phyloP scores from a whole-genome alignment of 176 grass and related monocot genomes.

The Oryza australiensis region DNA sequence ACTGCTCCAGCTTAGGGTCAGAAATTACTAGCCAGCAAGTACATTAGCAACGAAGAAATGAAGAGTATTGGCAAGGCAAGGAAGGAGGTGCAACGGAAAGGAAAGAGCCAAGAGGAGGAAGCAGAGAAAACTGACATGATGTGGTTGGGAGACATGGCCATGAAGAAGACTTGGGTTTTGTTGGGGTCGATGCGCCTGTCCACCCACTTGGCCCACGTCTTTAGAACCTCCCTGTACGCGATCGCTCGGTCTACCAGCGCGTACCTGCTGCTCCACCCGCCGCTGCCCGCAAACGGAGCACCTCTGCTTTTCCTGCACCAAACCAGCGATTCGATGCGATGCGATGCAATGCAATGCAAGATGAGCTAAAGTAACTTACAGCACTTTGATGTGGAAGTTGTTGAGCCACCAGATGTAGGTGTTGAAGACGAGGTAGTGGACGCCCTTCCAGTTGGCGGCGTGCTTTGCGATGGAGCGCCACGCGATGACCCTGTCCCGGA shows the following conservation, averaged over 20 bases:
- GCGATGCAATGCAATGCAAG: no score
- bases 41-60: background rate
- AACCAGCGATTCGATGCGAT: no score
- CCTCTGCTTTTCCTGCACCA: slow-evolving; percentile 26
- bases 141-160: slow-evolving; percentile 92
- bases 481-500: slow-evolving; percentile 50
- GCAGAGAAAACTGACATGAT: background rate
- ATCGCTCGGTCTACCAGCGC: slow-evolving; percentile 64
- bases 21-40: background rate
- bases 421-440: slow-evolving; percentile 67
- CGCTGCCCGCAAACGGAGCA: slow-evolving; percentile 17
- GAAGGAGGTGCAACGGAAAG: background rate
- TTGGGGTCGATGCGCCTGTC: slow-evolving; percentile 67
- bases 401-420: slow-evolving; percentile 88
- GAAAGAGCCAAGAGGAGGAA: background rate
- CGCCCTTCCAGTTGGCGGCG: slow-evolving; percentile 58
- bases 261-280: slow-evolving; percentile 44
- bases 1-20: background rate
- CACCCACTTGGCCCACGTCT: slow-evolving; percentile 82
- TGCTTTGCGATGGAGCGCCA: slow-evolving; percentile 60
- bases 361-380: slow-evolving; percentile 19
- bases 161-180: slow-evolving; percentile 76
- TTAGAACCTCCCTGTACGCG: slow-evolving; percentile 71
- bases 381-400: slow-evolving; percentile 59
- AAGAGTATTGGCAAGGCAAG: no score